Evolutionary conservation across 169 alveolate species (phyloP), one percentile per base, ranked within the genome.

Genomic region (Besnoitia besnoiti): DNA sequence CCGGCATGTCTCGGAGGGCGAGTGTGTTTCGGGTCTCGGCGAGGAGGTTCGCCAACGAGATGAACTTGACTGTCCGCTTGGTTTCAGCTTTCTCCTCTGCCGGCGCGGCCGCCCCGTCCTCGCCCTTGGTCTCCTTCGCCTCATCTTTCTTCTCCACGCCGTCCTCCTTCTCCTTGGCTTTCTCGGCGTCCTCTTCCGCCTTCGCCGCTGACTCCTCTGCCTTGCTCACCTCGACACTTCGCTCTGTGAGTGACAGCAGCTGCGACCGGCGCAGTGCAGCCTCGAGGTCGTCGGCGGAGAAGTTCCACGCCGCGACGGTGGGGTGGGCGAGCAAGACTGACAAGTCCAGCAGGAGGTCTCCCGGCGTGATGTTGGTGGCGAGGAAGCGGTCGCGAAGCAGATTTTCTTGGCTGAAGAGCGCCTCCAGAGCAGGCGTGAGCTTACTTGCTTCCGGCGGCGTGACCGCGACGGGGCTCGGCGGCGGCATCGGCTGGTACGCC

Each of bases 251-350:
- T 30, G 73, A 35, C 16, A 85, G 51, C 16, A 51, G 51, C 12
- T 21, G 73, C 30, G 62, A 33, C 1, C 44, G 33, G 0, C n/a
- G 30, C 40, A 87, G 55, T 39, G 91, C 84, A 77, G 55, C 76
- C 73, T 51, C 59, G 24, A 87, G 59, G 14, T 39, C 49, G 73
- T 87, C 85, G 44, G 55, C 2, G 33, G 91, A n/a, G 67, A 47
- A 24, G 61, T 77, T 62, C 59, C 91, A 42, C 44, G 84, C 42
- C 16, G 33, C 39, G n/a, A 87, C 67, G 35, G 85, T 47, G 16
- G 91, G 91, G 27, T 89, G 93, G 10, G 16, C 49, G 75, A 75
- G 79, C 89, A 75, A 49, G 46, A 39, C 89, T 24, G 46, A 12
- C 44, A 75, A 40, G 42, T 46, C 89, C 79, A 75, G 55, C 55